phyloP scores from a whole-genome alignment of 2,329 filamentous ascomycete species.

The Scedosporium aurantiacum region DNA sequence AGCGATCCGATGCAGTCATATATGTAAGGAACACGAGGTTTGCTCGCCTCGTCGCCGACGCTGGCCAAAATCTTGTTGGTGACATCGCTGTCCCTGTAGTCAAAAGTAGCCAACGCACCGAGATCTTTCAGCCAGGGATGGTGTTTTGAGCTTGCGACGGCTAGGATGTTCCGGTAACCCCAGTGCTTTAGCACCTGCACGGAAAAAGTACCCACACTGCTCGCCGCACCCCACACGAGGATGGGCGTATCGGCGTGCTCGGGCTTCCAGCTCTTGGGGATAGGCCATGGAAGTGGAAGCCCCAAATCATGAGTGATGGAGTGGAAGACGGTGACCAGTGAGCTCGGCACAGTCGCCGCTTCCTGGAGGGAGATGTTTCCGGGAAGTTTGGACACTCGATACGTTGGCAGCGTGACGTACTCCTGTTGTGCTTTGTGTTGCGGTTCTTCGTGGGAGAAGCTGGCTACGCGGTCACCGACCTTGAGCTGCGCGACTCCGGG shows the following conservation, averaged over 20 bases:
- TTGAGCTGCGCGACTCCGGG: conserved; percentile 28
- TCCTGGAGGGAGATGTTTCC: conserved; percentile 27
- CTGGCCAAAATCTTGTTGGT: conserved; percentile 22
- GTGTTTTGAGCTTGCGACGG: conserved; percentile 32
- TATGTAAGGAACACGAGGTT: conserved; percentile 28
- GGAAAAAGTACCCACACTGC: conserved; percentile 38
- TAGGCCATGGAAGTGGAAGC: conserved; percentile 46
- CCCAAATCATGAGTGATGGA: conserved; percentile 35
- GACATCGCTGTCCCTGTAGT: conserved; percentile 29
- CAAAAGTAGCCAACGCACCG: conserved; percentile 34
- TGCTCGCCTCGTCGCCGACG: conserved; percentile 11
- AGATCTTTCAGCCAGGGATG: conserved; percentile 30
- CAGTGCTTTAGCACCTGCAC: conserved; percentile 40
- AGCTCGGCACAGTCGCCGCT: conserved; percentile 44
- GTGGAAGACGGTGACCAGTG: conserved; percentile 50
- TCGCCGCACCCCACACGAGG: conserved; percentile 41
- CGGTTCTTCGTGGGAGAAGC: conserved; percentile 35
- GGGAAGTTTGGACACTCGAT: conserved; percentile 35
- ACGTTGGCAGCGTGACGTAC: conserved; percentile 39
- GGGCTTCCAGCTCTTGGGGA: conserved; percentile 28
- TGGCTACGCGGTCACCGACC: conserved; percentile 44
- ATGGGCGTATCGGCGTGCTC: conserved; percentile 26
- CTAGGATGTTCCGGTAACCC: conserved; percentile 40
- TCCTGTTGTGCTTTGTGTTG: conserved; percentile 44
- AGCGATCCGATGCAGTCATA: conserved; percentile 46